Percentiles rank a stretch among this genome's conserved stretches.
Conservation (phyloP, 2,329 filamentous ascomycete genomes). For the Pyrenochaeta sp. region DNA sequence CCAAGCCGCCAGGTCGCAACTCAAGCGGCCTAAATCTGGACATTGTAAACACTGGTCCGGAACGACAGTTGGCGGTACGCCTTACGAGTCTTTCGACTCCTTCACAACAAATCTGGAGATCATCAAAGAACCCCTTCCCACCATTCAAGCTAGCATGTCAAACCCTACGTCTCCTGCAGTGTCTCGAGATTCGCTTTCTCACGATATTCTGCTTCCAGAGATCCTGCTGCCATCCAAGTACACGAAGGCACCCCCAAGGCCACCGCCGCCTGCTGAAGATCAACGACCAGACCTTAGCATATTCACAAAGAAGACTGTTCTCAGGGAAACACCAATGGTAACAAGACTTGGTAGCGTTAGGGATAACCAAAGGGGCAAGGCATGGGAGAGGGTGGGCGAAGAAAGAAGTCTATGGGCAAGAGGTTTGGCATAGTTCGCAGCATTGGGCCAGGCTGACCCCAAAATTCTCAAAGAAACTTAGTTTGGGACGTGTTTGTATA, state of each 20-base stretch:
- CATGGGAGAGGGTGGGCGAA: neutral
- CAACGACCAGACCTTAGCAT: conserved; percentile 32
- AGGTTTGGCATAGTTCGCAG: neutral
- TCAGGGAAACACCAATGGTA: conserved; percentile 14
- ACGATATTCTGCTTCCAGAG: conserved; percentile 21
- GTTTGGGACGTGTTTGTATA: too few species aligned
- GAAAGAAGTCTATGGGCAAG: neutral
- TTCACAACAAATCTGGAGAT: conserved; percentile 11
- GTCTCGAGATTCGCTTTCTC: conserved; percentile 1
- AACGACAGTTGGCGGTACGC: conserved; percentile 31
- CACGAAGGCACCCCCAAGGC: conserved; percentile 22
- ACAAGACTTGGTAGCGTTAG: conserved; percentile 12
- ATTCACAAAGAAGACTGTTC: conserved; percentile 17
- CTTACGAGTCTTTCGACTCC: conserved; percentile 21
- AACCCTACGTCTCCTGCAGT: conserved; percentile 11
- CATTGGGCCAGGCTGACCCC: too few species aligned
- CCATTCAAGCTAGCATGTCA: conserved; percentile 29
- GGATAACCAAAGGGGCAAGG: neutral
- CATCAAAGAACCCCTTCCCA: conserved; percentile 16
- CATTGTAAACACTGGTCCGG: conserved; percentile 26
- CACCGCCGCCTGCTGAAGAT: conserved; percentile 28
- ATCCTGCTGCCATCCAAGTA: conserved; percentile 10
- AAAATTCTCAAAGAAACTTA: too few species aligned
- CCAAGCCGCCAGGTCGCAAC: conserved; percentile 12
- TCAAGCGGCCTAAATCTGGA: conserved; percentile 7